Base-by-base conservation (phyloP, 306 rosid genomes). In the Alnus glutinosa region DNA sequence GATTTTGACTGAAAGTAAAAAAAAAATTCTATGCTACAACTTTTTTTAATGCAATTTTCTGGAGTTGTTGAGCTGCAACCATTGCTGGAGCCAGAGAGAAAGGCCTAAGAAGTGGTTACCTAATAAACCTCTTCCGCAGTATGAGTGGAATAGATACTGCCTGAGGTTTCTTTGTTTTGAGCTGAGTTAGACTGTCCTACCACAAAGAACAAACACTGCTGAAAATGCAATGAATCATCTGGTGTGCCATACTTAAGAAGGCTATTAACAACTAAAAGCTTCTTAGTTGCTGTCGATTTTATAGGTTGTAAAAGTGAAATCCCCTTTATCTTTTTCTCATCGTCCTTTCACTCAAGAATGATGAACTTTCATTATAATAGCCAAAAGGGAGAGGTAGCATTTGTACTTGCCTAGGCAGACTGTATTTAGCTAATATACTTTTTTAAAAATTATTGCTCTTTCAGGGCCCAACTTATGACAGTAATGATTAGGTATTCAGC, bases 401-500 rank as follows among this genome's bases (percentile, higher is more conserved):
- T 68, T 68, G 72, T 18, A 18, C 50, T 68, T 39, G 72, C 51
- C 32, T 42, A 39, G 28, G 28, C 14, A 42, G 72, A 42, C 19
- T 39, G 28, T 14, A 18, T n/a, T 42, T 3, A 42, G 3, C 30
- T 42, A 64, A 54, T 49, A 66, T n/a, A n/a, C 62, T 54, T 6
- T 13, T 13, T 80, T 3, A 15, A 36, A 64, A 79, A 73, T 51
- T 51, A 36, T 42, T 78, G 68, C 70, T 66, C 71, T 30, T 74
- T 46, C 70, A 44, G 55, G 46, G 36, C 82, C 82, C 80, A 81
- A 79, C 74, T 51, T 69, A 58, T 83, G 82, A 80, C 47, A 44
- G 44, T 84, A 77, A 87, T 87, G 87, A 86, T 91, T 89, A 82
- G 85, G 62, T 78, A 70, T 90, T 81, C 52, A 9, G 11, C 91